Conservation (phyloP, 148 eudicot genomes). For the Linanthus parryae region DNA sequence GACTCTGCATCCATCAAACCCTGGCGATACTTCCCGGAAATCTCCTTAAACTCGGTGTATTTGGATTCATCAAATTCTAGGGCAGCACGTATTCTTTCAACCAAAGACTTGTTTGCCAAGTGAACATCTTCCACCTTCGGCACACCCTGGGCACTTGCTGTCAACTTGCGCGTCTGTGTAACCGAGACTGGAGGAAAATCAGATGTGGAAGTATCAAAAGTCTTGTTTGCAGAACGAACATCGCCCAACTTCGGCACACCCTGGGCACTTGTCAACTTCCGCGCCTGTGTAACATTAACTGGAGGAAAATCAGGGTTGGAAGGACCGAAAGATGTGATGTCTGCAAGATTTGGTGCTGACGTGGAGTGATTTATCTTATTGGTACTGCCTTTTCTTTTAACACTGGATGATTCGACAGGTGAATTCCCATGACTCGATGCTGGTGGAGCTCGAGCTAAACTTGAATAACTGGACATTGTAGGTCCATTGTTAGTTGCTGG, state of each 20-base stretch:
- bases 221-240: slow-evolving; percentile 27
- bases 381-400: slow-evolving; percentile 31
- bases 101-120: slow-evolving; percentile 85
- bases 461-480: slow-evolving; percentile 40
- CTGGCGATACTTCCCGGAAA: slow-evolving; percentile 78
- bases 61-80: slow-evolving; percentile 68
- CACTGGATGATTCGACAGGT: slow-evolving; percentile 30
- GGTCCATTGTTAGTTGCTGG: slow-evolving; percentile 21
- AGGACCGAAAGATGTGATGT: slow-evolving; percentile 31
- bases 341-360: slow-evolving; percentile 63
- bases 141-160: slow-evolving; percentile 21
- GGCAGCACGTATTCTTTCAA: slow-evolving; percentile 73
- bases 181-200: slow-evolving; percentile 88
- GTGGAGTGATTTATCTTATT: slow-evolving; percentile 51
- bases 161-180: slow-evolving; percentile 35
- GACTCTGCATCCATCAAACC: slow-evolving; percentile 60
- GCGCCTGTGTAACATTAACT: slow-evolving; percentile 52
- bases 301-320: slow-evolving; percentile 70
- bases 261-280: slow-evolving; percentile 28
- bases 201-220: slow-evolving; percentile 38
- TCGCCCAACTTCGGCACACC: slow-evolving; percentile 35
- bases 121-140: slow-evolving; percentile 56
- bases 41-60: slow-evolving; percentile 58
- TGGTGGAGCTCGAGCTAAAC: slow-evolving; percentile 35
- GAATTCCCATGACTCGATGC: slow-evolving; percentile 19